Evolutionary conservation across 2,329 filamentous ascomycete species (phyloP).

Genomic region (Calonectria naviculata): DNA sequence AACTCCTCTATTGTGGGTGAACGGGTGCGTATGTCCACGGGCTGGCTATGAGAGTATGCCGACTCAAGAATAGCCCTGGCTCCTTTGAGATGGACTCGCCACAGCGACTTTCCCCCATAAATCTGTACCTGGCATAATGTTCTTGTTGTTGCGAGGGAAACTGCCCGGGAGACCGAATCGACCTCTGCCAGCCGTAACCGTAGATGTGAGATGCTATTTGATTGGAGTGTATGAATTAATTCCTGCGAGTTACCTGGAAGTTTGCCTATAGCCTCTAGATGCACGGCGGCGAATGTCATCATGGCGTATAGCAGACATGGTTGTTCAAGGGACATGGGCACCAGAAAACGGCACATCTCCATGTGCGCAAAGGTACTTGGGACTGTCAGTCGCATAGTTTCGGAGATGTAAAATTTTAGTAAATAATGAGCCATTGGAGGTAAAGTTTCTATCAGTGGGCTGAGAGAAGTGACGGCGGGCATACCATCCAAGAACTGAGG

Average conservation of each 20-base stretch:
- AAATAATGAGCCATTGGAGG: constrained; percentile 25
- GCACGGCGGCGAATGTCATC: constrained; percentile 28
- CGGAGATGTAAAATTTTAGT: constrained; percentile 27
- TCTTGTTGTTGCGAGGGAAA: constrained; percentile 25
- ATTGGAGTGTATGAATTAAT: constrained; percentile 20
- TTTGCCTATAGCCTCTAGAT: constrained; percentile 8
- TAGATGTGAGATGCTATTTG: constrained; percentile 18
- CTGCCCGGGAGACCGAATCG: constrained; percentile 7
- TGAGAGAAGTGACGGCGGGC: neutral
- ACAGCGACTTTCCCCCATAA: constrained; percentile 22
- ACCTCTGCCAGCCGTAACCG: neutral
- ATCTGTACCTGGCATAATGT: constrained; percentile 31
- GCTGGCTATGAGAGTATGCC: neutral
- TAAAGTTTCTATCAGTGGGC: neutral
- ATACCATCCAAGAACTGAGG: neutral
- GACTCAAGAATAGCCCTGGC: constrained; percentile 25
- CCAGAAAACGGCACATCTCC: constrained; percentile 28
- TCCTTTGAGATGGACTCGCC: constrained; percentile 26
- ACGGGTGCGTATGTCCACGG: fast-evolving
- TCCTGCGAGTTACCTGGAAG: neutral
- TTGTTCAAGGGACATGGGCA: constrained; percentile 27
- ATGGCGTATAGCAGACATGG: constrained; percentile 27
- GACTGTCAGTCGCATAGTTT: constrained; percentile 31
- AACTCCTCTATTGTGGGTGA: neutral
- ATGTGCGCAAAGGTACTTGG: constrained; percentile 24